Evolutionary conservation across 2,329 filamentous ascomycete species (phyloP).

Genomic region (Exophiala bonariae): DNA sequence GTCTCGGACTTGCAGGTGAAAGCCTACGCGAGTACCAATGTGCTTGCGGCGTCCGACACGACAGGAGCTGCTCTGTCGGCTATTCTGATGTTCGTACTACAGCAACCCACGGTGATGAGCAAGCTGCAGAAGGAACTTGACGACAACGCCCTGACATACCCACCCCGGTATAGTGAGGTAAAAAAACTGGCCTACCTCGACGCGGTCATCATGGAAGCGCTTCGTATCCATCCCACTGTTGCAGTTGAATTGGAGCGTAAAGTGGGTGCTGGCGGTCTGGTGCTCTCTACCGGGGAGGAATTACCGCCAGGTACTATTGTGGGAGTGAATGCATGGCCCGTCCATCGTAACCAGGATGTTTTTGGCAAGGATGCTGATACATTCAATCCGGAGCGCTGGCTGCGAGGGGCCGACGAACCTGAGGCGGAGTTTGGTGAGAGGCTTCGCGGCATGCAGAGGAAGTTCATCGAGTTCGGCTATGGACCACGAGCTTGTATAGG

Average conservation of each 20-base stretch:
- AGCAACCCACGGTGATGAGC: not conserved
- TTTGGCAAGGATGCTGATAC: conserved; percentile 33
- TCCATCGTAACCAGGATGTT: conserved; percentile 40
- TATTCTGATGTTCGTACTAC: not conserved
- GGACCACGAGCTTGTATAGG: conserved; percentile 1
- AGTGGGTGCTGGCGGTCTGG: conserved; percentile 30
- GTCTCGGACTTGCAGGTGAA: not conserved
- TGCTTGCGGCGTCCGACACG: conserved; percentile 1
- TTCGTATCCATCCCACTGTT: conserved; percentile 35
- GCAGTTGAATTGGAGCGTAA: conserved; percentile 34
- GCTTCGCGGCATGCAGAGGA: not conserved
- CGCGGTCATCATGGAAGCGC: conserved; percentile 31
- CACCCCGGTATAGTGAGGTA: not conserved
- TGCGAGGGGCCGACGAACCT: conserved; percentile 16
- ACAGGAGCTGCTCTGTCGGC: not conserved
- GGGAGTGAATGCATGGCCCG: conserved; percentile 45
- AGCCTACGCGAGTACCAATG: not conserved
- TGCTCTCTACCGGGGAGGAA: conserved; percentile 27
- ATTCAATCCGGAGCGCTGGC: conserved; percentile 25
- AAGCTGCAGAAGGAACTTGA: not conserved
- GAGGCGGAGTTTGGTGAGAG: not conserved
- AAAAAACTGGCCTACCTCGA: not conserved
- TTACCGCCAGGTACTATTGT: conserved; percentile 42
- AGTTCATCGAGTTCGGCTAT: not conserved
- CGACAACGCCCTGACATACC: not conserved